A percentile compares a stretch with the other conserved stretches of the same genome.
Conservation (phyloP, 1,284 basidiomycete genomes). For the Sporisorium iseilematis-ciliati region DNA sequence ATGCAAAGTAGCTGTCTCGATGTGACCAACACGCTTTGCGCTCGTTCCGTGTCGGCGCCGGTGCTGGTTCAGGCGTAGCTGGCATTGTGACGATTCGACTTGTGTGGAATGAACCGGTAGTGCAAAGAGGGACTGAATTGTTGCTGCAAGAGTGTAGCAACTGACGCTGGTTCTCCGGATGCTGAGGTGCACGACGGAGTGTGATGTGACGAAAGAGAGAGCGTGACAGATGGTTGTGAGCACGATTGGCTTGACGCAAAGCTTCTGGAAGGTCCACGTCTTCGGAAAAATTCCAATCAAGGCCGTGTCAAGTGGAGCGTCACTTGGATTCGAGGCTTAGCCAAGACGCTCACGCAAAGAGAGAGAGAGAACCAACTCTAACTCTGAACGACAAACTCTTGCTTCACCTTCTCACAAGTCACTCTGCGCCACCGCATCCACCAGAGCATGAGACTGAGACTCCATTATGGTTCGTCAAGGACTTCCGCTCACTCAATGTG, state of each 20-base stretch:
- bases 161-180: not conserved
- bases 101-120: not conserved
- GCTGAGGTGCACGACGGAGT: not conserved
- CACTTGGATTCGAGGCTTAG: slow-evolving; percentile 15
- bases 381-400: not conserved
- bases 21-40: slow-evolving; percentile 65
- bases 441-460: slow-evolving; percentile 3
- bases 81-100: slow-evolving; percentile 13
- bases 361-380: slow-evolving; percentile 1
- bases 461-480: not conserved
- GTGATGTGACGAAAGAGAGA: not conserved
- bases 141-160: too few relatives aligned
- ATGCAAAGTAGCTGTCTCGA: slow-evolving; percentile 66
- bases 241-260: not conserved
- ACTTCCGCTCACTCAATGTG: not conserved
- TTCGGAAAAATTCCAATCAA: not conserved
- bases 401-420: not conserved
- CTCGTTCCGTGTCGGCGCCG: slow-evolving; percentile 59
- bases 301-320: slow-evolving; percentile 1
- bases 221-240: not conserved
- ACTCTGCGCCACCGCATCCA: not conserved
- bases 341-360: not conserved
- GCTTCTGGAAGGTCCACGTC: not conserved
- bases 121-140: not conserved
- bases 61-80: slow-evolving; percentile 36